phyloP scores from a whole-genome alignment of 2,329 filamentous ascomycete genomes.

The Cytospora schulzeri region DNA sequence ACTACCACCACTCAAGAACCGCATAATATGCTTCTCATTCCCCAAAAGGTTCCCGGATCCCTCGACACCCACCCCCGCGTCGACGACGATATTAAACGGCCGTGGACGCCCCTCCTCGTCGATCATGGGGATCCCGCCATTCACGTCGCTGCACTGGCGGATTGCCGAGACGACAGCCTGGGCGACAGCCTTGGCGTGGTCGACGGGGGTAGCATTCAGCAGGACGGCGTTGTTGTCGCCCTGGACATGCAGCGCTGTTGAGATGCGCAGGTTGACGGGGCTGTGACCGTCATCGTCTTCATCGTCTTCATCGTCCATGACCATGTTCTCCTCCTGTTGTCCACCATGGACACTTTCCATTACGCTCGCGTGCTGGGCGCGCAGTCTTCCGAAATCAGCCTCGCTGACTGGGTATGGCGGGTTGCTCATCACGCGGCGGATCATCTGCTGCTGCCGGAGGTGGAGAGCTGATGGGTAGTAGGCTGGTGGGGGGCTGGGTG shows the following conservation, averaged over 20 bases:
- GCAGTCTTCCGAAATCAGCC: neutral
- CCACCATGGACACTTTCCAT: neutral
- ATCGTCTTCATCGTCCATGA: constrained; percentile 30
- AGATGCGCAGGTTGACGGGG: constrained; percentile 51
- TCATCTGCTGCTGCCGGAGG: neutral
- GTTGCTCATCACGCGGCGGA: neutral
- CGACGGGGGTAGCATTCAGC: constrained; percentile 42
- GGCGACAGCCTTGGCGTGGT: constrained; percentile 46
- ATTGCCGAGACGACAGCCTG: constrained; percentile 49
- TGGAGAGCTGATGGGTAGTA: constrained; percentile 20
- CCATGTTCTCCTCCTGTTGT: neutral
- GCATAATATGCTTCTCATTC: constrained; percentile 26
- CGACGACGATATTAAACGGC: constrained; percentile 46
- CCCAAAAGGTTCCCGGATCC: constrained; percentile 50
- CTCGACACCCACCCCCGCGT: constrained; percentile 48
- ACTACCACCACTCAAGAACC: neutral
- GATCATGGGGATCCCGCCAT: constrained; percentile 48
- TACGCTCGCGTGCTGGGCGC: neutral
- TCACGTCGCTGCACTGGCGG: constrained; percentile 42
- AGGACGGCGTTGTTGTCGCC: constrained; percentile 53
- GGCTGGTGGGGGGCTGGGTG: constrained; percentile 26
- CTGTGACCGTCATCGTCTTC: constrained; percentile 35
- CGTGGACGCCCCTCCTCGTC: constrained; percentile 47
- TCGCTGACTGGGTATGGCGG: constrained; percentile 1
- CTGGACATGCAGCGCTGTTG: constrained; percentile 48